These are phyloP conservation scores for Leonotis leonurus DNA, from an alignment of 257 asterid genomes.

Conservation along the genomic window DNA sequence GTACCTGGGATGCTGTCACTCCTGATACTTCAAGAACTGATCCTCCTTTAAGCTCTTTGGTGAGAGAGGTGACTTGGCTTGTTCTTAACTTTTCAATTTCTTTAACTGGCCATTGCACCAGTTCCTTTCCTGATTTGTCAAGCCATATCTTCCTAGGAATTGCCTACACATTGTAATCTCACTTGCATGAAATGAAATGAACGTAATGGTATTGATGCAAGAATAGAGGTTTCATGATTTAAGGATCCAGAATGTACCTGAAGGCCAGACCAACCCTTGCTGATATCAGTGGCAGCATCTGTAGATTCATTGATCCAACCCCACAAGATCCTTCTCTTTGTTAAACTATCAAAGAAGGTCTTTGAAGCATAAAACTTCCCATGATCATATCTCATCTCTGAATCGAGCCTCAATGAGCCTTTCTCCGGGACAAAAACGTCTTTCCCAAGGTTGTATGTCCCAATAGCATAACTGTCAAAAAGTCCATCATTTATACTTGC, in stretches of 20 bases:
- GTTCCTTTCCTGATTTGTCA: conserved; percentile 11
- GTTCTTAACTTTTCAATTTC: conserved; percentile 18
- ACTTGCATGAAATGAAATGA: neutral
- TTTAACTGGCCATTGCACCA: conserved; percentile 23
- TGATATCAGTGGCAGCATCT: neutral
- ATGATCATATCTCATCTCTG: conserved; percentile 15
- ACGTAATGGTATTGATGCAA: neutral
- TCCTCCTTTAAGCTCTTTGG: conserved; percentile 10
- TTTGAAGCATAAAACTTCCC: conserved; percentile 27
- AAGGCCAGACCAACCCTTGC: conserved; percentile 16
- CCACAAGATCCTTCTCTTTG: conserved; percentile 23
- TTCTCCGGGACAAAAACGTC: conserved; percentile 18
- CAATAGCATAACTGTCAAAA: conserved; percentile 19
- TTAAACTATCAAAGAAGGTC: conserved; percentile 18
- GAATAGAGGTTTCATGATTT: neutral
- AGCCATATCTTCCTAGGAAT: conserved; percentile 22
- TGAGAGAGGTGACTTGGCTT: neutral
- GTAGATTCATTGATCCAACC: conserved; percentile 21
- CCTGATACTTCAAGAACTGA: conserved; percentile 17
- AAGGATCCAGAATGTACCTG: conserved; percentile 8
- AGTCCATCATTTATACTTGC: conserved; percentile 8
- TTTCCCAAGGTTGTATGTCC: conserved; percentile 11
- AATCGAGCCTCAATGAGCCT: conserved; percentile 7
- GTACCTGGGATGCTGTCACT: conserved; percentile 20
- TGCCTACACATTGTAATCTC: conserved; percentile 6